Conservation (phyloP, 345 rosid species). For the Carallia pectinifolia region DNA sequence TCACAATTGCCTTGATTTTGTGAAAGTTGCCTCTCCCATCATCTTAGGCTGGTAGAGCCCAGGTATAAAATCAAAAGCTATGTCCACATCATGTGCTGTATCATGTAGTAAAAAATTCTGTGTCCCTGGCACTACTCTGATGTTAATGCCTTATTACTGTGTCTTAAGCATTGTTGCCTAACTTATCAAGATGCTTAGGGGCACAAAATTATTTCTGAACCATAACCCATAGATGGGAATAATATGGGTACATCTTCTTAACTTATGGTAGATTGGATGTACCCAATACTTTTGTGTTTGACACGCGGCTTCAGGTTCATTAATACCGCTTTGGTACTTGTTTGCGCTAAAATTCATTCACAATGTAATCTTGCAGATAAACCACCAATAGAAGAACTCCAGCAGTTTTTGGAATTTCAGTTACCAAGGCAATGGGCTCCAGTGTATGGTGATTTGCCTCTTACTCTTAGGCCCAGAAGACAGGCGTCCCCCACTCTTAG, state of each 20-base stretch:
- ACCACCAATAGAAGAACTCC: slow-evolving; percentile 88
- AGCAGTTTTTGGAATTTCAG: slow-evolving; percentile 90
- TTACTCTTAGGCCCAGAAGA: slow-evolving; percentile 63
- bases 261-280: not conserved
- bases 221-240: not conserved
- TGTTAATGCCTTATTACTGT: not conserved
- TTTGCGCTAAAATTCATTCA: not conserved
- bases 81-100: no score
- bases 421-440: slow-evolving; percentile 99
- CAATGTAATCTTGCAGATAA: slow-evolving; percentile 60
- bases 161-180: not conserved
- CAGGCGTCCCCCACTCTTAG: slow-evolving; percentile 73
- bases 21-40: no score
- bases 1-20: no score
- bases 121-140: no score
- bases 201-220: not conserved
- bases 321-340: not conserved
- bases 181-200: not conserved
- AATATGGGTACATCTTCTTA: not conserved
- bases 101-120: no score
- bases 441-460: slow-evolving; percentile 84
- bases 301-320: not conserved
- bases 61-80: no score
- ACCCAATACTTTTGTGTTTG: not conserved
- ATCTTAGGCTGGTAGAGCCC: no score